Conservation (phyloP, 805 yeast species). For the Ogataea corticis region DNA sequence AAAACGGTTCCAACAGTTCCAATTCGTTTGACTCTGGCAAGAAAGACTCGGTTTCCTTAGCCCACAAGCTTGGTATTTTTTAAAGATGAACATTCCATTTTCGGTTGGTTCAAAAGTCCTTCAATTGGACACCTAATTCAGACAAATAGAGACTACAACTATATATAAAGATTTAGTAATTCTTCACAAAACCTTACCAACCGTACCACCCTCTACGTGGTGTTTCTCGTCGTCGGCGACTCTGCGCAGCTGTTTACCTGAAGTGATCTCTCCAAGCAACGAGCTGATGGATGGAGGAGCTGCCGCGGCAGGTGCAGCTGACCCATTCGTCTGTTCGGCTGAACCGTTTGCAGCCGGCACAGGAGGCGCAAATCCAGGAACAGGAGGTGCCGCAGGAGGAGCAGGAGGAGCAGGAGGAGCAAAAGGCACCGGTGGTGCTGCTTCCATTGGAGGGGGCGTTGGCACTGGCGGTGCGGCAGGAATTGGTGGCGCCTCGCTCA, state of each 20-base stretch:
- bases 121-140: neutral
- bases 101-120: neutral
- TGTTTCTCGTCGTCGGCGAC: slow-evolving; percentile 51
- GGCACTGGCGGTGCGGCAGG: slow-evolving; percentile 32
- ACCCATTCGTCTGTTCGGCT: slow-evolving; percentile 9
- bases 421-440: slow-evolving; percentile 3
- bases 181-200: slow-evolving; percentile 48
- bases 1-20: slow-evolving; percentile 10
- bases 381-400: slow-evolving; percentile 34
- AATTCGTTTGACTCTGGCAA: slow-evolving; percentile 4
- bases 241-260: slow-evolving; percentile 51
- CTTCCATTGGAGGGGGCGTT: slow-evolving; percentile 23
- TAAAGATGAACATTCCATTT: neutral
- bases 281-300: slow-evolving; percentile 35
- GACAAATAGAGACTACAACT: slow-evolving; percentile 6
- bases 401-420: slow-evolving; percentile 30
- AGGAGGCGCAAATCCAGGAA: slow-evolving; percentile 37
- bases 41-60: slow-evolving; percentile 17
- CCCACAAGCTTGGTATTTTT: slow-evolving; percentile 22
- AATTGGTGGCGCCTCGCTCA: slow-evolving; percentile 23
- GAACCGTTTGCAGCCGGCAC: slow-evolving; percentile 38
- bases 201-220: slow-evolving; percentile 45
- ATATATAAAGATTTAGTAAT: neutral
- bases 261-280: slow-evolving; percentile 56
- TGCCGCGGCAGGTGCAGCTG: slow-evolving; percentile 33